Base-by-base conservation (phyloP, 2,329 filamentous ascomycete genomes). In the Waltergamsia citrina region DNA sequence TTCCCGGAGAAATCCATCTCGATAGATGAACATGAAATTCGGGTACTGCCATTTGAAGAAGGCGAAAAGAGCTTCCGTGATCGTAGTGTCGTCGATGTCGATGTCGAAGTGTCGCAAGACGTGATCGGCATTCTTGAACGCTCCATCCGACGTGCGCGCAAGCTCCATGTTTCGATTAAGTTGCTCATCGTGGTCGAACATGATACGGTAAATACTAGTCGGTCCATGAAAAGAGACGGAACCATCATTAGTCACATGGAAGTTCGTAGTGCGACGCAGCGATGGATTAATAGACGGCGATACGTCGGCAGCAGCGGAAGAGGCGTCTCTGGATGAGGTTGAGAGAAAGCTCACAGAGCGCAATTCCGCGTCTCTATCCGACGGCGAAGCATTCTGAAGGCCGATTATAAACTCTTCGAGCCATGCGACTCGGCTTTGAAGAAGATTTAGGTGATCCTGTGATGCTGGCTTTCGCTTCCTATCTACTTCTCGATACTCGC, bases 21-120 rank as follows among this genome's bases (percentile, higher is more conserved):
- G 45, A 19, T 52, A 52, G 3, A 52, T 44, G 28, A 53, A 53
- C 44, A 52, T 51, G 39, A 51, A 52, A n/a, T 53, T 43, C 5
- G 49, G 46, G 19, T 51, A 53, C 30, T 52, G 49, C 41, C 43
- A 49, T n/a, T 38, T 42, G 37, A 52, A 53, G 30, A 52, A 52
- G 3, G 42, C 39, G 16, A 43, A 31, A 1, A 53, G 30, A 0
- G 41, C 40, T 6, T 43, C 34, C 2, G 35, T 39, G 14, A 52
- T 39, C 3, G 43, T 29, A 11, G 43, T 37, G 11, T 43, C 42
- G 2, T 43, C 35, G 22, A 50, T 37, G 26, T 45, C 33, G 29
- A 48, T 48, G 5, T 42, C 45, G 7, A 49, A 45, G n/a, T 47
- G 48, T 8, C 40, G 32, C 10, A 43, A 32, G 6, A 46, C 43